Percentiles rank a stretch among this genome's conserved stretches.
These are phyloP conservation scores for Barbatosphaeria neglecta DNA, from an alignment of 495 filamentous ascomycete species.

Conservation along the genomic window DNA sequence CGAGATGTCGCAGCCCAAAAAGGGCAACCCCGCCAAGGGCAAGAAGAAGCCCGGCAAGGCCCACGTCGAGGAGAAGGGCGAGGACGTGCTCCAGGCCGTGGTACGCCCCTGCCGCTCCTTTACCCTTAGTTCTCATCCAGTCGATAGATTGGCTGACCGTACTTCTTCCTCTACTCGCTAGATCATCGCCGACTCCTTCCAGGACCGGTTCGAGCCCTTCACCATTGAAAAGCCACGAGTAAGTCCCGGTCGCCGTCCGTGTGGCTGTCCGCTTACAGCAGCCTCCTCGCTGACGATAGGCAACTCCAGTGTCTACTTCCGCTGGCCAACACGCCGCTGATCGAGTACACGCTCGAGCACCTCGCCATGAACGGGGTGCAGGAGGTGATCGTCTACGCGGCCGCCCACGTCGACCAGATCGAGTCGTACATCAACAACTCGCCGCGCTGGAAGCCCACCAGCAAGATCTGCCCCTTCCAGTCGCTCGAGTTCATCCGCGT, in stretches of 20 bases:
- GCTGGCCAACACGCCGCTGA: constrained; percentile 83
- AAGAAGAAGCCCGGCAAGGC: constrained; percentile 45
- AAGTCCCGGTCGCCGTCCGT: constrained; percentile 19
- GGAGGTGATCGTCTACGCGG: constrained; percentile 85
- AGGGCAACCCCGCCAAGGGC: constrained; percentile 28
- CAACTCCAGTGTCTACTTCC: constrained; percentile 72
- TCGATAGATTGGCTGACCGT: constrained; percentile 6
- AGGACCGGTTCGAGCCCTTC: constrained; percentile 82
- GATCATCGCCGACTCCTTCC: constrained; percentile 86
- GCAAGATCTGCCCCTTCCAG: constrained; percentile 68
- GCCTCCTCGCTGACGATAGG: background rate
- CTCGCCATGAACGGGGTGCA: constrained; percentile 86
- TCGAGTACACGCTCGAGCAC: constrained; percentile 96
- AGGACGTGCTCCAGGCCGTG: constrained; percentile 84
- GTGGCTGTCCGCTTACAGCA: constrained; percentile 1
- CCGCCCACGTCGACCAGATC: constrained; percentile 78
- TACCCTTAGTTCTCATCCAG: constrained; percentile 4
- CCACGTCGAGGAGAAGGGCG: constrained; percentile 52
- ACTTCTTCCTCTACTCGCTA: constrained; percentile 16
- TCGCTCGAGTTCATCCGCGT: constrained; percentile 77
- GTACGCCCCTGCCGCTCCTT: constrained; percentile 39
- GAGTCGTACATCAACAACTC: constrained; percentile 64
- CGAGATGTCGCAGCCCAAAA: constrained; percentile 36
- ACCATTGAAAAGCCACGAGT: constrained; percentile 82
- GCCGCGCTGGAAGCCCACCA: constrained; percentile 26